A percentile compares a stretch with the other conserved stretches of the same genome.
These are phyloP conservation scores for Uromyces viciae-fabae DNA, from an alignment of 1,284 basidiomycete genomes.

Conservation along the genomic window DNA sequence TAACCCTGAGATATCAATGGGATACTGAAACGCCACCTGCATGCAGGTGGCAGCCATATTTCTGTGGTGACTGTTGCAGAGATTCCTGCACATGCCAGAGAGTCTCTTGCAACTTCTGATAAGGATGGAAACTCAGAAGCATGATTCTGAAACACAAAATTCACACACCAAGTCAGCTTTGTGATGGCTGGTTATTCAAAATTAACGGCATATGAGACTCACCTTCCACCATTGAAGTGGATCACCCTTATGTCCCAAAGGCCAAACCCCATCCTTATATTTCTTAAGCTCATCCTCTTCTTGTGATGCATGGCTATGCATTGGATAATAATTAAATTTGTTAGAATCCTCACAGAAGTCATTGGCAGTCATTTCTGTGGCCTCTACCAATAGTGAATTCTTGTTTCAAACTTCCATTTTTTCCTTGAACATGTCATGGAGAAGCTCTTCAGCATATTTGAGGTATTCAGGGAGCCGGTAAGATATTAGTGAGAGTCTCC, in stretches of 20 bases:
- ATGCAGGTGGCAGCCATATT: no score
- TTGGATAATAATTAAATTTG: not conserved
- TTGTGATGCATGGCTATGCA: not conserved
- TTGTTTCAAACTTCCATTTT: not conserved
- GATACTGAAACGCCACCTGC: no score
- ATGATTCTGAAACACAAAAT: no score
- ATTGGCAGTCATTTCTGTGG: not conserved
- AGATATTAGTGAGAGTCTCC: not conserved
- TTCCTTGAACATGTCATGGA: not conserved
- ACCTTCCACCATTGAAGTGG: conserved; percentile 11
- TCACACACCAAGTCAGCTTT: no score
- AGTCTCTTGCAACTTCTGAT: no score
- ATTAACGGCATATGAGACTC: no score
- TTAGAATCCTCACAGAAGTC: not conserved
- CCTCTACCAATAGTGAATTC: not conserved
- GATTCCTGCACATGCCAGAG: no score
- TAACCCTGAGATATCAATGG: no score
- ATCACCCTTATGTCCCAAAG: not conserved
- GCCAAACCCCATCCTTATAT: not conserved
- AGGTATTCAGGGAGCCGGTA: not conserved
- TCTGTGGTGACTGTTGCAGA: no score
- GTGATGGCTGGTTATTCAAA: no score
- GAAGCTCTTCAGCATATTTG: not conserved
- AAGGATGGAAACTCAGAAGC: no score
- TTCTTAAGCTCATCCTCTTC: conserved; percentile 11